Evolutionary conservation across 2,329 filamentous ascomycete genomes (phyloP), one percentile per base, ranked within the genome.

Genomic region (Stromatinia cepivora): DNA sequence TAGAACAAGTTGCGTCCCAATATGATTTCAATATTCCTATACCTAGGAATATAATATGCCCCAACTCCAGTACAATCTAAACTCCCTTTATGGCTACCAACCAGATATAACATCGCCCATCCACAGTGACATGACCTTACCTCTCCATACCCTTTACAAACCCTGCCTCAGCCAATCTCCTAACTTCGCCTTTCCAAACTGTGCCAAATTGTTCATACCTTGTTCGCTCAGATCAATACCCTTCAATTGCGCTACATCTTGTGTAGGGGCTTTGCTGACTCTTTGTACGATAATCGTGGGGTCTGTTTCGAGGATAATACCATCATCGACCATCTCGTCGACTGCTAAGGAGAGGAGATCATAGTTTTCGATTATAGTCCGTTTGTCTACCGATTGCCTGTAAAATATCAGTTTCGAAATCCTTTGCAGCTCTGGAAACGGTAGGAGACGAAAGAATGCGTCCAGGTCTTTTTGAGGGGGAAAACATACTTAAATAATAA

Each of bases 331-430:
- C 72, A 96, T 94, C 81, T 99, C 95, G 81, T 99, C 95, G 73
- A 99, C 92, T 57, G 94, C 92, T 67, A 99, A 88, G 20, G 93
- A 92, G 72, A 97, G 92, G 31, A 98, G 87, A 81, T 98, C 95
- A 84, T 98, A 99, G 86, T 98, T 98, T 82, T 99, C 95, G 78
- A 98, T 90, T 74, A 98, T 93, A 70, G 95, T 98, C 75, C 95
- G 90, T 86, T 97, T 97, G 84, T 99, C 95, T 64, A 96, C 94
- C 46, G 93, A 93, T 86, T 96, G 94, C 81, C 93, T 97, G 74
- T 54, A 4, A 39, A 15, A 39, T 59, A 2, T 71, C 52, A 62
- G 36, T 25, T 34, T 36, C 15, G 8, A 11, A 22, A 13, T 15
- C 28, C 3, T 36, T 61, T 17, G 9, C 20, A 31, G 6, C 3